A percentile compares a stretch with the other conserved stretches of the same genome.
These are phyloP conservation scores for Actinomortierella ambigua DNA, from an alignment of 371 early-diverging fungal species.

Conservation along the genomic window DNA sequence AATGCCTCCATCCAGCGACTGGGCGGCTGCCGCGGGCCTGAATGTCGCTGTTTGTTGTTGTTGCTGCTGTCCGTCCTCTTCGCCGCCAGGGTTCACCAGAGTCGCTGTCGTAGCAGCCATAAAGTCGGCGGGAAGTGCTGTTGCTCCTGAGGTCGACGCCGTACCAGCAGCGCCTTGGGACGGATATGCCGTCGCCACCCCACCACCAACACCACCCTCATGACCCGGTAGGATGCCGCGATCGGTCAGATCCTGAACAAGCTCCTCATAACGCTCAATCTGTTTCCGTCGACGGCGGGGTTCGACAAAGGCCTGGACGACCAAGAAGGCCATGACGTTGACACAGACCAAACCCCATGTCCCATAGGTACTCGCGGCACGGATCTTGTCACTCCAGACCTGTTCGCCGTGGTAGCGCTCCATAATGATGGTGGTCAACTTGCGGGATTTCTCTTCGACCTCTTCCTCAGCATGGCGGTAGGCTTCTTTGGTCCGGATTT, in stretches of 20 bases:
- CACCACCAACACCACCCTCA: background rate
- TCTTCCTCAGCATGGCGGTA: slow-evolving; percentile 66
- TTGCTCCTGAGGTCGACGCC: background rate
- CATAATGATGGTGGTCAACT: slow-evolving; percentile 73
- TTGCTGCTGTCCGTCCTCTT: background rate
- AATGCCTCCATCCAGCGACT: slow-evolving; percentile 32
- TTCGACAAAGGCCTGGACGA: slow-evolving; percentile 80
- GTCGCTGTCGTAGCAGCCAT: background rate
- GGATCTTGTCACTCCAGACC: slow-evolving; percentile 97
- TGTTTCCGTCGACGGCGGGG: slow-evolving; percentile 75
- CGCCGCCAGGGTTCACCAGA: no score
- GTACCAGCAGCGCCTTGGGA: slow-evolving; percentile 1
- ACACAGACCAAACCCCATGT: slow-evolving; percentile 81
- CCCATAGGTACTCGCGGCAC: slow-evolving; percentile 84
- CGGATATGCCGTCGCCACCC: background rate
- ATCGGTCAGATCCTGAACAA: slow-evolving; percentile 49
- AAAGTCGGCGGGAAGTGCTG: background rate
- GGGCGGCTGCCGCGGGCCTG: slow-evolving; percentile 18
- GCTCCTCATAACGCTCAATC: slow-evolving; percentile 73
- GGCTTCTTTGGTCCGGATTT: slow-evolving; percentile 60
- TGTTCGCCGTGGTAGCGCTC: slow-evolving; percentile 91
- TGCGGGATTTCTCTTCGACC: slow-evolving; percentile 75
- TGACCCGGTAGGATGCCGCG: slow-evolving; percentile 27
- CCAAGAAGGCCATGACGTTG: slow-evolving; percentile 74
- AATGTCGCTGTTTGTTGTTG: no score